Evolutionary conservation across 441 rosid genomes (phyloP).

Genomic region (Manihot esculenta): DNA sequence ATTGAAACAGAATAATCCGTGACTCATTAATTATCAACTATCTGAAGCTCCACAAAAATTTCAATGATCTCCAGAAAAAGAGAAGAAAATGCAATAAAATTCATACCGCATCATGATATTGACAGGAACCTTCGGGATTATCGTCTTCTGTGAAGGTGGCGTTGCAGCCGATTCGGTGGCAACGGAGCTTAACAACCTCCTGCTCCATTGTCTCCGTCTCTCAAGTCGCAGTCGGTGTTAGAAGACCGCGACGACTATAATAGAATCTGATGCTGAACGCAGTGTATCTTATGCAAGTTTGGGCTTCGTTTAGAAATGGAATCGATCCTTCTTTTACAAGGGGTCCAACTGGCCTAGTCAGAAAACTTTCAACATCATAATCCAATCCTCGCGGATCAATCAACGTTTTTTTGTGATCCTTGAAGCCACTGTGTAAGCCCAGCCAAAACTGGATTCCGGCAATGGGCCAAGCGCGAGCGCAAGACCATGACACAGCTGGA

Average conservation of each 20-base stretch:
- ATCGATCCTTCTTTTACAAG: background rate
- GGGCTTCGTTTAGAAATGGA: background rate
- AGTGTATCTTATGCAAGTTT: background rate
- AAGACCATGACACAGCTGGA: background rate
- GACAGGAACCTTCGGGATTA: conserved; percentile 84
- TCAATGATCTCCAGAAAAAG: background rate
- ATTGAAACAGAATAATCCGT: background rate
- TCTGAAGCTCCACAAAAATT: background rate
- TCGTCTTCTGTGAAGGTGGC: conserved; percentile 74
- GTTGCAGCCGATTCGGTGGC: conserved; percentile 93
- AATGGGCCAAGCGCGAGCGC: background rate
- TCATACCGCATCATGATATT: conserved; percentile 65
- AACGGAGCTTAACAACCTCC: conserved; percentile 43
- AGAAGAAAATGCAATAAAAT: too few relatives aligned
- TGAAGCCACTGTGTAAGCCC: too few relatives aligned
- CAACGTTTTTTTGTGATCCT: background rate
- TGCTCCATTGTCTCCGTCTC: conserved; percentile 12
- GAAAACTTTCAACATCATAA: background rate
- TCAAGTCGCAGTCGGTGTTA: background rate
- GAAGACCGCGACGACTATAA: background rate
- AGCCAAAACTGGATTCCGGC: background rate
- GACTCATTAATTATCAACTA: background rate
- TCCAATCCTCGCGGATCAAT: background rate
- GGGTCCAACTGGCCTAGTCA: background rate
- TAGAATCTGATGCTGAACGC: background rate